Base-by-base conservation (phyloP, 106 monocot genomes). In the Ottelia alismoides region DNA sequence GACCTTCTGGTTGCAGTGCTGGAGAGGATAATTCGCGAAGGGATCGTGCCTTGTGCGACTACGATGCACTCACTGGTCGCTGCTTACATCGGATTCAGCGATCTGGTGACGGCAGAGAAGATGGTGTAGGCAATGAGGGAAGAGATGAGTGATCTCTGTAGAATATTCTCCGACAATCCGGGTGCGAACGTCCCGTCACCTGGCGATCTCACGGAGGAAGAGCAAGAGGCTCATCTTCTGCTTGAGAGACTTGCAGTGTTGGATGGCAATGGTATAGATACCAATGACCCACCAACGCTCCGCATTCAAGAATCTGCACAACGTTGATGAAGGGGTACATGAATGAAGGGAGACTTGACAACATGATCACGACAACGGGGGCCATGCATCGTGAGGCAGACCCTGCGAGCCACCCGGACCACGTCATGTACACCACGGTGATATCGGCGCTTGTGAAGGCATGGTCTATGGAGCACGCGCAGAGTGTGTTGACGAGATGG, bases 291-390 rank as follows among this genome's bases (percentile, higher is more conserved):
- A 16, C 58, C 63, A 23, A 80, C 62, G 20, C 22, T 20, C 83
- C 89, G 0, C 68, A 89, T 58, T 31, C 79, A 0, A 45, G 89
- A 20, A 72, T 77, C 16, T 89, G 77, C 63, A 84, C 83, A 3
- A 89, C 83, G 10, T 51, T 89, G 48, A 83, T 89, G 88, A 89
- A 89, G 55, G 88, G 88, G 0, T 89, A 89, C 76, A 80, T 83
- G 83, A 83, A 74, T 24, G 65, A 45, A n/a, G 83, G 83, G n/a
- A 62, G 83, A 1, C 62, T 77, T 0, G 65, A 80, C n/a, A n/a
- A n/a, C n/a, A n/a, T n/a, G n/a, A n/a, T n/a, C n/a, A n/a, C n/a
- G n/a, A n/a, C n/a, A n/a, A 53, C 74, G 11, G 50, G 53, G 1
- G 88, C 83, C 11, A 89, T 89, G 88, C 67, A 66, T 70, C 53